Conservation (phyloP, 768 basidiomycete genomes). For the Clavulina sp. region DNA sequence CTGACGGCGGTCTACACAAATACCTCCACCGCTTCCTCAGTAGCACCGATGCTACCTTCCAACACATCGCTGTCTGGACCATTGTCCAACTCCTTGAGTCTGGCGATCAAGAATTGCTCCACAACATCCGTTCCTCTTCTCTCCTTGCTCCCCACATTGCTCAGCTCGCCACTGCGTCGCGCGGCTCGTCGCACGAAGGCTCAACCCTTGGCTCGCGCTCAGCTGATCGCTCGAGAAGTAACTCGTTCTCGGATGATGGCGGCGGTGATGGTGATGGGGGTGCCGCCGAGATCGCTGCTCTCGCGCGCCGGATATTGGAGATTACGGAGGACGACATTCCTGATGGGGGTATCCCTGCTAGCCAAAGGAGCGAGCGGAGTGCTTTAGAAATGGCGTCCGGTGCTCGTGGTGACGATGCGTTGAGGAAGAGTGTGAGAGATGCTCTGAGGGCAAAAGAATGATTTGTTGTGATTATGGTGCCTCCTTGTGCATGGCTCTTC, state of each 20-base stretch:
- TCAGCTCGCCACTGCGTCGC: slow-evolving; percentile 49
- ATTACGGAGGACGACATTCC: slow-evolving; percentile 53
- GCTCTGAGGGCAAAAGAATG: slow-evolving; percentile 51
- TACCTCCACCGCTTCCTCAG: slow-evolving; percentile 90
- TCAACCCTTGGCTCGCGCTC: slow-evolving; percentile 54
- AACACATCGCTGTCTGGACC: slow-evolving; percentile 99
- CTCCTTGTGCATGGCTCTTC: too few relatives aligned
- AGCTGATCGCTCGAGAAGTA: too few relatives aligned
- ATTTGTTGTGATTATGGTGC: too few relatives aligned
- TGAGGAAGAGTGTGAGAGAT: slow-evolving; percentile 65
- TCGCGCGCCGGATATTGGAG: slow-evolving; percentile 73
- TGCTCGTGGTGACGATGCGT: slow-evolving; percentile 21
- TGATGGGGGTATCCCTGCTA: slow-evolving; percentile 32
- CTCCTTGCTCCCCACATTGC: slow-evolving; percentile 76
- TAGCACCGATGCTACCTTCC: slow-evolving; percentile 91
- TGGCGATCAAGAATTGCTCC: slow-evolving; percentile 80
- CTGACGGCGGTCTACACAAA: slow-evolving; percentile 90
- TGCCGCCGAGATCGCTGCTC: slow-evolving; percentile 75
- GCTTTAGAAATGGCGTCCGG: slow-evolving; percentile 27
- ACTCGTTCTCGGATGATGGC: slow-evolving; percentile 53
- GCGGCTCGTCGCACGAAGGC: slow-evolving; percentile 40
- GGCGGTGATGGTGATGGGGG: slow-evolving; percentile 58
- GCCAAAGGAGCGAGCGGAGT: too few relatives aligned
- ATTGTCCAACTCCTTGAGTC: slow-evolving; percentile 95
- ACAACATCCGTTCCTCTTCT: slow-evolving; percentile 73